Conservation (phyloP, 2,329 filamentous ascomycete genomes). For the Pyricularia grisea region DNA sequence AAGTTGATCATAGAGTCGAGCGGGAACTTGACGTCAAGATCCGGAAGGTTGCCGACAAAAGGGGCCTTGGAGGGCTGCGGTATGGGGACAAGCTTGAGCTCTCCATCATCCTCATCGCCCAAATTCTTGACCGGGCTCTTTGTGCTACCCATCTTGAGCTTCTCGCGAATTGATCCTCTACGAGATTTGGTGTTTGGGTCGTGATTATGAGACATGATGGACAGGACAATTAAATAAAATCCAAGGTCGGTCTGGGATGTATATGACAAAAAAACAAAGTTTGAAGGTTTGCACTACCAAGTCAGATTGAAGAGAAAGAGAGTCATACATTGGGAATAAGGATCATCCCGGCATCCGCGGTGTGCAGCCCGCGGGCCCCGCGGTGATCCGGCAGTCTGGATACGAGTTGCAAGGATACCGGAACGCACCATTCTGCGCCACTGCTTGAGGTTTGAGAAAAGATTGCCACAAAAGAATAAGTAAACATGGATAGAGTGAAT, state of each 20-base stretch:
- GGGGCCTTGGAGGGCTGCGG: background rate
- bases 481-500: no score
- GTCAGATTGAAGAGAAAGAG: no score
- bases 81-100: background rate
- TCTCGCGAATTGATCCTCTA: background rate
- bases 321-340: background rate
- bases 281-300: background rate
- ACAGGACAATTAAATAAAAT: no score
- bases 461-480: no score
- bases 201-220: background rate
- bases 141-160: background rate
- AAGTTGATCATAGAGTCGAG: background rate
- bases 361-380: background rate
- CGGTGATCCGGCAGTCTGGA: background rate
- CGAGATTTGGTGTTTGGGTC: background rate
- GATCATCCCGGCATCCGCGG: background rate
- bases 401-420: background rate
- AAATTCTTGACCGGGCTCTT: background rate
- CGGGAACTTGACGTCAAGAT: background rate
- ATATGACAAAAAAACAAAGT: background rate
- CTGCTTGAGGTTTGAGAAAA: no score
- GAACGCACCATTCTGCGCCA: no score
- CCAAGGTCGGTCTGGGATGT: background rate
- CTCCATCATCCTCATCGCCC: background rate
- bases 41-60: background rate